Evolutionary conservation across 2,329 filamentous ascomycete species (phyloP).

Genomic region (Fusarium sp.): DNA sequence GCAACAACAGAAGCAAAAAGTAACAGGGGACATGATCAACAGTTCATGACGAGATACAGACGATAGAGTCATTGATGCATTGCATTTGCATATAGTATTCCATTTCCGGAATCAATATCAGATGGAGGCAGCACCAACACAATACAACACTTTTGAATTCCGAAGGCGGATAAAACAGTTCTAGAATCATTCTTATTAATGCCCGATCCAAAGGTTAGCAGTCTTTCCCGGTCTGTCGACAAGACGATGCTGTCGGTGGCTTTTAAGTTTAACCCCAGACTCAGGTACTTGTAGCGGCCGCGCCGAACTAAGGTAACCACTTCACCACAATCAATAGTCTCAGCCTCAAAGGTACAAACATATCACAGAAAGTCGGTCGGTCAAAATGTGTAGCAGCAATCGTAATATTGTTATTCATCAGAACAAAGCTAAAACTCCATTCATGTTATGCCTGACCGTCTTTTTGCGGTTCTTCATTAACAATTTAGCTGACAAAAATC

Average conservation of each 20-base stretch:
- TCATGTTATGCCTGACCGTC: constrained; percentile 21
- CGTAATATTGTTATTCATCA: constrained; percentile 27
- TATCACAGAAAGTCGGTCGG: not conserved
- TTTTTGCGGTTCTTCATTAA: constrained; percentile 34
- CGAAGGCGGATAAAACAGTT: not conserved
- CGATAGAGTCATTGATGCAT: not conserved
- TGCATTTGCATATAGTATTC: not conserved
- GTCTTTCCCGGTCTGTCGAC: not conserved
- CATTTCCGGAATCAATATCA: not conserved
- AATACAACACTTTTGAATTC: not conserved
- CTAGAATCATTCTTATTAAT: constrained; percentile 5
- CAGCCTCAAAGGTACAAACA: not conserved
- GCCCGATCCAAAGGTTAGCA: not conserved
- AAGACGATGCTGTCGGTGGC: constrained; percentile 16
- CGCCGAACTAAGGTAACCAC: constrained; percentile 24
- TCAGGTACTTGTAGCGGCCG: constrained; percentile 16
- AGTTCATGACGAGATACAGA: not conserved
- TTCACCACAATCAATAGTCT: constrained; percentile 21
- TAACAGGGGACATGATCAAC: not conserved
- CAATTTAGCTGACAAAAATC: constrained; percentile 36
- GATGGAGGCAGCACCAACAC: not conserved
- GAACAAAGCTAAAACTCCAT: constrained; percentile 16
- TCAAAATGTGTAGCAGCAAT: not conserved
- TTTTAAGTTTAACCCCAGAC: constrained; percentile 20
- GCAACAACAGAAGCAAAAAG: constrained; percentile 27